Evolutionary conservation across 2,329 filamentous ascomycete species (phyloP), one percentile per base, ranked within the genome.

Genomic region (Dactylonectria estremocensis): DNA sequence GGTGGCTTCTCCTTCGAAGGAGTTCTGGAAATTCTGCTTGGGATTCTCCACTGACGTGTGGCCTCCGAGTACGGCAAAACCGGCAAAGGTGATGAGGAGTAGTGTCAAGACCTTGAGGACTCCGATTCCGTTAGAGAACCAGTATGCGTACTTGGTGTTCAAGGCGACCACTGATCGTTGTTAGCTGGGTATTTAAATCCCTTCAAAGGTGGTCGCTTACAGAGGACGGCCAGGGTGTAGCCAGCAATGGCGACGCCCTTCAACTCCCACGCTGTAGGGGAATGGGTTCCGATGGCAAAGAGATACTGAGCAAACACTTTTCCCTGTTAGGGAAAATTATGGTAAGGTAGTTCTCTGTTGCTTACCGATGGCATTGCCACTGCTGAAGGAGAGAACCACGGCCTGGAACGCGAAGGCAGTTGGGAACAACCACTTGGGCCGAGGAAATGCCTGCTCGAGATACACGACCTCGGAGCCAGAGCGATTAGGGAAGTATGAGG

Each of bases 381-480:
- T 90, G 71, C 87, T 89, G 72, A 92, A 92, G 0, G 90, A 91
- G 9, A 93, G 80, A 2, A 91, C 78, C 2, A 92, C 88, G 0
- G 86, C 85, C 75, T 90, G 88, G 11, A 91, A 85, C 0, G 90
- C 90, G 76, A 90, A 92, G 0, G 89, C 83, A 0, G 88, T 88
- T 0, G 90, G 89, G 61, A 92, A 88, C 57, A 93, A 84, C 76
- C 88, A 91, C 59, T 83, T 86, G 0, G 90, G 91, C 2, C 88
- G 83, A 1, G 90, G 90, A 70, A 87, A 93, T 0, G 90, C 88
- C 75, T 92, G 90, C 72, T 93, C 90, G 1, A 93, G 83, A 69
- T 92, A 92, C 1, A 91, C 90, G 1, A 91, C 90, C 74, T 92
- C 89, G 1, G 87, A 86, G 0, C 90, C 91, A 5, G 88, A 91